Conservation (phyloP, 371 early-diverging fungal genomes). For the Mucor velutinosus region DNA sequence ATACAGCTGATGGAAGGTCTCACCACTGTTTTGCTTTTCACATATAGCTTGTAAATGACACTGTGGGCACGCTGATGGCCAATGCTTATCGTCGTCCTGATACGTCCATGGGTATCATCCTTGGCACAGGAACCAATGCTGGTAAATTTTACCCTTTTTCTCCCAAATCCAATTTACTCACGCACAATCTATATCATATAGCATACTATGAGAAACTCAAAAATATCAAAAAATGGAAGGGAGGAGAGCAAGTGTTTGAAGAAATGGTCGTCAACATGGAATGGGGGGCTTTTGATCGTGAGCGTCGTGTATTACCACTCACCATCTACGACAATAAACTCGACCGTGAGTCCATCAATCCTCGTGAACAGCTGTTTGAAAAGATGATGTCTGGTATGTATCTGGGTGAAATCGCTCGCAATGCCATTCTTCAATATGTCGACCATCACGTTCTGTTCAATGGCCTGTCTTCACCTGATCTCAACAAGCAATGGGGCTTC, state of each 20-base stretch:
- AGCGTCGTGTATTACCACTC: conserved; percentile 74
- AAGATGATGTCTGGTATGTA: conserved; percentile 97
- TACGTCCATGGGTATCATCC: conserved; percentile 86
- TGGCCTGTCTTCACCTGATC: conserved; percentile 61
- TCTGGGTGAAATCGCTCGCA: conserved; percentile 84
- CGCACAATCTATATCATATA: conserved; percentile 6
- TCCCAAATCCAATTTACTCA: not conserved
- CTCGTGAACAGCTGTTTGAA: conserved; percentile 83
- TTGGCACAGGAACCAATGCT: conserved; percentile 97
- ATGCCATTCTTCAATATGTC: conserved; percentile 68
- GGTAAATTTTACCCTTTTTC: conserved; percentile 1
- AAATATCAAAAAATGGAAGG: conserved; percentile 69
- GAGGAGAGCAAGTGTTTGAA: conserved; percentile 27
- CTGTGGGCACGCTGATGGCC: conserved; percentile 91
- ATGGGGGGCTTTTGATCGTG: conserved; percentile 89
- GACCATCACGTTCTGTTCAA: conserved; percentile 40
- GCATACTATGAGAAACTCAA: conserved; percentile 78
- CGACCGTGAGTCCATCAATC: conserved; percentile 83
- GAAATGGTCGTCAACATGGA: conserved; percentile 75
- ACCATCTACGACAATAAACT: conserved; percentile 85
- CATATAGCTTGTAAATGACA: conserved; percentile 88
- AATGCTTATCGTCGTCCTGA: conserved; percentile 80
- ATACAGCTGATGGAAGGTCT: not conserved
- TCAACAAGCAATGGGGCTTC: conserved; percentile 77
- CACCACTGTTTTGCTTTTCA: not conserved